Evolutionary conservation across 2,329 filamentous ascomycete genomes (phyloP), one percentile per base, ranked within the genome.

Genomic region (Fonsecaea pedrosoi): DNA sequence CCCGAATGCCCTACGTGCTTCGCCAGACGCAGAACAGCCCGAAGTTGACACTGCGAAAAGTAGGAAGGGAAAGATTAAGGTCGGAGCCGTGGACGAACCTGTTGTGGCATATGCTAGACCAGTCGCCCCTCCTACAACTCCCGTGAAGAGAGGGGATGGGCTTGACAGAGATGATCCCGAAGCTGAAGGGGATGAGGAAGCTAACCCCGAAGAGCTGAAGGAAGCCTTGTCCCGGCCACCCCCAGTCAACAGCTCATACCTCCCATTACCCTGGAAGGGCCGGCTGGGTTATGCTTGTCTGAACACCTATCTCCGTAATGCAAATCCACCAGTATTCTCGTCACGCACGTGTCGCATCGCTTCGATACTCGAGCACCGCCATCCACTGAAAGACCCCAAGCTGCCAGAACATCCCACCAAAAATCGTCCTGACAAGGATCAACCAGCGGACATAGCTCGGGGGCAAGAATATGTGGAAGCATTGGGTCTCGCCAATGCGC

Each of bases 311-410:
- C 84, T 98, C 1, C 90, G 94, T 54, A 85, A 86, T 60, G 88
- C 91, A 1, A 94, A 89, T 69, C 92, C 92, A 7, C 89, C 94
- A 0, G 88, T 98, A 1, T 98, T 97, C 78, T 91, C 89, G 71
- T 97, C 94, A 0, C 87, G 94, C 63, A 97, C 94, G 0, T 97
- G 94, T 75, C 90, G 94, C 35, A 94, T 98, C 69, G 85, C 92
- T 1, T 96, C 92, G 0, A 97, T 98, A 53, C 76, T 97, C 10
- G 93, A 97, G 65, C 92, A 97, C 73, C 88, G 92, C 8, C 88
- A 97, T 77, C 92, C 94, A 0, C 82, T 97, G 1, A 83, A 84
- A 71, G 89, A 97, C 70, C 90, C 92, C 0, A 85, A 85, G 0
- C 87, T 91, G 73, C 91, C 92, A 0, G 89, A 92, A 69, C 93